A percentile compares a stretch with the other conserved stretches of the same genome.
phyloP scores from a whole-genome alignment of 2,329 filamentous ascomycete genomes.

The Neonectria magnoliae region DNA sequence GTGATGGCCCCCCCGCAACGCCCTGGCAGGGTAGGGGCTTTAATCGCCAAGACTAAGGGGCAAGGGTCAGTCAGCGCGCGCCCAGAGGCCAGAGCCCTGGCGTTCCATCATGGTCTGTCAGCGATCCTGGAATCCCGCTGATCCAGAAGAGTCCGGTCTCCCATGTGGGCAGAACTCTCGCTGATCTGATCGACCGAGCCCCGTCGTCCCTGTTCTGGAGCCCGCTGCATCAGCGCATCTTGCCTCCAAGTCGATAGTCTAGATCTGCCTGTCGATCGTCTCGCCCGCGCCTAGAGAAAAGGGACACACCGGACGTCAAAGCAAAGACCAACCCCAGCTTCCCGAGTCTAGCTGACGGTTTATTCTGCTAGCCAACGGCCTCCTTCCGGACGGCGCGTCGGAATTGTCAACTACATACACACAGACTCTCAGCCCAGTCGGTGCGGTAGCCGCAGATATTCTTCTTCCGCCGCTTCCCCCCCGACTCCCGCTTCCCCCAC shows the following conservation, averaged over 20 bases:
- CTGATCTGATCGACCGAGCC: neutral
- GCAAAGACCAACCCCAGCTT: neutral
- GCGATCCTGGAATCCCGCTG: slow-evolving; percentile 3
- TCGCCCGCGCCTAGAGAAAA: neutral
- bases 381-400: neutral
- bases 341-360: neutral
- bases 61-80: neutral
- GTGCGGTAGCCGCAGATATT: neutral
- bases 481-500: neutral
- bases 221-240: neutral
- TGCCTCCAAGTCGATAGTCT: neutral
- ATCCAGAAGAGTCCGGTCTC: slow-evolving; percentile 9
- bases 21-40: neutral
- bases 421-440: slow-evolving; percentile 4
- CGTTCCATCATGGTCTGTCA: neutral
- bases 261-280: slow-evolving; percentile 14
- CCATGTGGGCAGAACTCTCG: neutral
- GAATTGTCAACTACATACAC: neutral
- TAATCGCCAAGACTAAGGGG: neutral
- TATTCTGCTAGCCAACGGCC: neutral
- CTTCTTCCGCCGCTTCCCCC: slow-evolving; percentile 2
- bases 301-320: no score
- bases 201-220: neutral
- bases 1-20: no score
- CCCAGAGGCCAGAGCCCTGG: no score